Base-by-base conservation (phyloP, 139 green algal genomes). In the Haematococcus lacustris region DNA sequence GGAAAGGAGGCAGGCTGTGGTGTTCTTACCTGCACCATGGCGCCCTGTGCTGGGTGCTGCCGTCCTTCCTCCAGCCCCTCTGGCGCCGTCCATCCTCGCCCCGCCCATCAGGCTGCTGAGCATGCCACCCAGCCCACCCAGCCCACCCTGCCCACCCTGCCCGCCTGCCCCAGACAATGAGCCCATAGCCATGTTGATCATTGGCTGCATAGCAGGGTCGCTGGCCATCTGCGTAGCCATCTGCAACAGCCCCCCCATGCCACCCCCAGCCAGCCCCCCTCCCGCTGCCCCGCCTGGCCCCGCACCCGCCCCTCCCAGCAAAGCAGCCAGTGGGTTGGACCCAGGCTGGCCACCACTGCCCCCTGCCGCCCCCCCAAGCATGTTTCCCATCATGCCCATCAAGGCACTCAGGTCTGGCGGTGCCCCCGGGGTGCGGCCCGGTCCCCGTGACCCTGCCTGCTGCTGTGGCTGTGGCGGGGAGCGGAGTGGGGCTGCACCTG, bases 121-220 rank as follows among this genome's bases (percentile, higher is more conserved):
- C 38, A 75, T 32, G 7, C 39, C 59, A 5, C 60, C 71, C n/a
- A n/a, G n/a, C n/a, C n/a, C n/a, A n/a, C n/a, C n/a, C n/a, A n/a
- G n/a, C n/a, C n/a, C n/a, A n/a, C n/a, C n/a, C n/a, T n/a, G n/a
- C n/a, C n/a, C n/a, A n/a, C n/a, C n/a, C n/a, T n/a, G n/a, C n/a
- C n/a, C 13, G 62, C 39, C n/a, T 59, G 61, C 5, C 75, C 75
- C 26, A 38, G 41, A 2, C 43, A 76, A 37, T 1, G 25, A 35
- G 0, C 63, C 51, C 38, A 77, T 59, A 9, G 76, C 37, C 21
- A 13, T 26, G 26, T 51, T 71, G 1, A 85, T 67, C 41, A 85
- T 57, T 5, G 80, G 80, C n/a, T 72, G 66, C 80, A 85, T 82
- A 37, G 47, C 51, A 2, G 80, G 80, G 62, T 85, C 80, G 6